A percentile compares a stretch with the other conserved stretches of the same genome.
Conservation (phyloP, 192 early-diverging fungal genomes). For the Funneliformis geosporum region DNA sequence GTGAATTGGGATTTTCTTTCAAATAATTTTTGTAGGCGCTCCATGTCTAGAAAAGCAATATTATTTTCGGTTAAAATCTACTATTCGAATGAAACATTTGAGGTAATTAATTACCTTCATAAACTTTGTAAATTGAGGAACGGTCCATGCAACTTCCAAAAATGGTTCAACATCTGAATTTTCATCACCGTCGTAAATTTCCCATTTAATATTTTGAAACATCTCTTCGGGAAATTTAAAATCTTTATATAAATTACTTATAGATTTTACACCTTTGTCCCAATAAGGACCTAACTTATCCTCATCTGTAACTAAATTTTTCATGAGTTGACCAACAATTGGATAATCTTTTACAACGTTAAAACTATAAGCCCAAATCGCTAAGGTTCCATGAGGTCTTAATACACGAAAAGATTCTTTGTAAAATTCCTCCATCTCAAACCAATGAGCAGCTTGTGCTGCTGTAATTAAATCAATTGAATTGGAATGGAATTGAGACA, state of each 20-base stretch:
- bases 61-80: neutral
- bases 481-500: conserved; percentile 31
- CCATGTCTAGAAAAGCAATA: conserved; percentile 40
- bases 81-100: neutral
- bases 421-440: conserved; percentile 57
- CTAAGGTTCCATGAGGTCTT: conserved; percentile 61
- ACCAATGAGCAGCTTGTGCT: conserved; percentile 59
- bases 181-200: neutral
- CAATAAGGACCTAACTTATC: conserved; percentile 45
- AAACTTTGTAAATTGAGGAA: conserved; percentile 47
- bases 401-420: conserved; percentile 59
- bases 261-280: conserved; percentile 45
- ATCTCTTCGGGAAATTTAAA: conserved; percentile 47
- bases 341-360: conserved; percentile 43
- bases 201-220: conserved; percentile 45
- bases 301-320: conserved; percentile 33
- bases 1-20: conserved; percentile 37
- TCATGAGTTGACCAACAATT: conserved; percentile 37
- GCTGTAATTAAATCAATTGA: conserved; percentile 51
- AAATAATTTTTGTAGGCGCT: conserved; percentile 57
- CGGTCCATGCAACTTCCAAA: conserved; percentile 45
- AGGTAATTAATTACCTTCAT: conserved; percentile 37
- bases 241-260: conserved; percentile 50
- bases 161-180: conserved; percentile 14
- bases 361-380: conserved; percentile 52